Conservation (phyloP, 495 filamentous ascomycete species). For the Usnea hakonensis region DNA sequence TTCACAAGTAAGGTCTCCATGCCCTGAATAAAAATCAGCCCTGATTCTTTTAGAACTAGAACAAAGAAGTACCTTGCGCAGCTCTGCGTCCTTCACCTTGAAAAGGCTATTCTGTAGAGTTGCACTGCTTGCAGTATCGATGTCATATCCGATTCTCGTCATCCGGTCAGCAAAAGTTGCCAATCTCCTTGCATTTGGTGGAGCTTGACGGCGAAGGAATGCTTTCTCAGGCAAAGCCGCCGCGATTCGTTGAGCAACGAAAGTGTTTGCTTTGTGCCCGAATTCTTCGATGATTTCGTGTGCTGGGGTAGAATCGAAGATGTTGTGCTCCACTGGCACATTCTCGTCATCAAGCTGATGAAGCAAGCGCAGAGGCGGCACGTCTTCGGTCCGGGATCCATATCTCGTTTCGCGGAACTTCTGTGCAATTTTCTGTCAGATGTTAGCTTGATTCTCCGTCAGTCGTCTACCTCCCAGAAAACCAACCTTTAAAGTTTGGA, state of each 20-base stretch:
- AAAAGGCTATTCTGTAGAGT: constrained; percentile 88
- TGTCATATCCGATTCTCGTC: constrained; percentile 78
- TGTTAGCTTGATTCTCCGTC: constrained; percentile 24
- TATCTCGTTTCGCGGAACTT: constrained; percentile 85
- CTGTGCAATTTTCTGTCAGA: constrained; percentile 52
- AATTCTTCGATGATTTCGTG: constrained; percentile 95
- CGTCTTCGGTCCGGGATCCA: constrained; percentile 64
- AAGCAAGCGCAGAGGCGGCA: constrained; percentile 78
- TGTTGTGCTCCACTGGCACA: constrained; percentile 89
- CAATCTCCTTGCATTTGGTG: constrained; percentile 79
- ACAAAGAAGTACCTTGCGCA: constrained; percentile 58
- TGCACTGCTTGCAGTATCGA: constrained; percentile 84
- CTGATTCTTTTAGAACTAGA: neutral
- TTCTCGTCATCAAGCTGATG: constrained; percentile 98
- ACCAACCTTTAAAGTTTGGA: constrained; percentile 68
- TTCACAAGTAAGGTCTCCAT: constrained; percentile 95
- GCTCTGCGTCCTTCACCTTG: constrained; percentile 73
- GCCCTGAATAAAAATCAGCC: constrained; percentile 41
- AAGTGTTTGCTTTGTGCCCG: constrained; percentile 79
- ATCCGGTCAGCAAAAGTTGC: constrained; percentile 89
- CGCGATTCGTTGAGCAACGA: constrained; percentile 78
- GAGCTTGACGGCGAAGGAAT: constrained; percentile 74
- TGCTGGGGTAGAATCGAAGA: constrained; percentile 82
- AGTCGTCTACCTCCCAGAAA: neutral
- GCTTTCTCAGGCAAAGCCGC: constrained; percentile 83